These are phyloP conservation scores for Serendipita sp. DNA, from an alignment of 768 basidiomycete species.

Conservation along the genomic window DNA sequence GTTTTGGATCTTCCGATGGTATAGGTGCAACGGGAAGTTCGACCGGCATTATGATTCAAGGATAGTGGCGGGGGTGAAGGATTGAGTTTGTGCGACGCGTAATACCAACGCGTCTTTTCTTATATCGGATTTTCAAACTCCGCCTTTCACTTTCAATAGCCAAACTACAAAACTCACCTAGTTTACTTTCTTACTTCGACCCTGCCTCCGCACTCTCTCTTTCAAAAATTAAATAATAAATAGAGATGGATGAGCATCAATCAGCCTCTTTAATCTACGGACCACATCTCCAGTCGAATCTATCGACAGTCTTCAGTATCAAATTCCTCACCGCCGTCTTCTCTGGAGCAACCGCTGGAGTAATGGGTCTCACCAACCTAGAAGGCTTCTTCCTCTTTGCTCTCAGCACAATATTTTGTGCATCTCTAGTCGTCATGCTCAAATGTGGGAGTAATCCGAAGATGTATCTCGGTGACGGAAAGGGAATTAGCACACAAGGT, in stretches of 20 bases:
- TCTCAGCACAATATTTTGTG: constrained; percentile 46
- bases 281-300: not conserved
- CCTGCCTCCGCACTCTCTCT: too few species aligned
- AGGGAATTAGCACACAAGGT: constrained; percentile 21
- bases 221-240: not conserved
- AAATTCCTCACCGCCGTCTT: constrained; percentile 76
- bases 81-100: not conserved
- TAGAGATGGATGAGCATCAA: not conserved
- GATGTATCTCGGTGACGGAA: constrained; percentile 30
- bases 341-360: constrained; percentile 73
- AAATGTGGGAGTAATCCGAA: constrained; percentile 53
- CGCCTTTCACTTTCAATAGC: not conserved
- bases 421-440: constrained; percentile 44
- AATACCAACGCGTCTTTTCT: not conserved
- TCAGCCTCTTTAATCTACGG: not conserved
- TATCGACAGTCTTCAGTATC: constrained; percentile 24
- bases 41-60: not conserved
- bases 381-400: constrained; percentile 69
- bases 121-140: not conserved
- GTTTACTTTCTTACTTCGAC: too few species aligned
- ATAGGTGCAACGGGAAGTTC: constrained; percentile 25
- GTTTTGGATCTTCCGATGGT: constrained; percentile 57
- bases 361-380: constrained; percentile 77
- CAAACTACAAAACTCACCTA: too few species aligned
- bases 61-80: not conserved